Base-by-base conservation (phyloP, 768 basidiomycete genomes). In the Boletus eberwhitei region DNA sequence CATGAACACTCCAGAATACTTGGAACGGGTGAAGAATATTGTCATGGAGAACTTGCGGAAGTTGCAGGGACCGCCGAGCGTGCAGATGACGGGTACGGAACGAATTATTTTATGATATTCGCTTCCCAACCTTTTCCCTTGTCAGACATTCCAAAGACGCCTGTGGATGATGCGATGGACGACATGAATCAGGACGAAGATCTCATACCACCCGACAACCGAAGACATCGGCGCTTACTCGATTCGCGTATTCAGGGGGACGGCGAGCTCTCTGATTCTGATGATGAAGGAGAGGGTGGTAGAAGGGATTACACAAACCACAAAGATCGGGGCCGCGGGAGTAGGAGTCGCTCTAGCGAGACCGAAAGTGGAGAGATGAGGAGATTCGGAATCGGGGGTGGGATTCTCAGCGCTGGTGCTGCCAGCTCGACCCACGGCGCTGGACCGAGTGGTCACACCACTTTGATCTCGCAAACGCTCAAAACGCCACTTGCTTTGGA, bases 271-370 rank as follows among this genome's bases (percentile, higher is more conserved):
- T 97, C 93, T 8, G 97, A 99, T 70, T 98, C 97, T 2, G 97
- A 99, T 59, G 97, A 99, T 67, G 97, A 99, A 73, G 95, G 93
- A 17, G 88, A 89, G 62, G 94, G 91, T 42, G 90, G 86, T 2
- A 80, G 94, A 51, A 78, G 86, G 54, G 79, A 93, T 61, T 85
- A 86, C 54, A 74, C 80, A 9, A 74, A 75, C 36, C 83, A 88
- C 68, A 77, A 78, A 26, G 79, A 84, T 34, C 75, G 74, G 22
- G 82, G 81, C 46, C 69, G 66, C 37, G 68, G 65, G 45, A 80
- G 77, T 52, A 69, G 73, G 40, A 74, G 73, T 54, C 64, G 66
- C 49, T 71, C 74, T 11, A 78, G 74, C 57, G 77, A 73, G 40
- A 74, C 72, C 19, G 81, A 79, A 31, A 74, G 69, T 35, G 77